Evolutionary conservation across 2,329 filamentous ascomycete species (phyloP), one percentile per base, ranked within the genome.

Genomic region (Colletotrichum nymphaeae): DNA sequence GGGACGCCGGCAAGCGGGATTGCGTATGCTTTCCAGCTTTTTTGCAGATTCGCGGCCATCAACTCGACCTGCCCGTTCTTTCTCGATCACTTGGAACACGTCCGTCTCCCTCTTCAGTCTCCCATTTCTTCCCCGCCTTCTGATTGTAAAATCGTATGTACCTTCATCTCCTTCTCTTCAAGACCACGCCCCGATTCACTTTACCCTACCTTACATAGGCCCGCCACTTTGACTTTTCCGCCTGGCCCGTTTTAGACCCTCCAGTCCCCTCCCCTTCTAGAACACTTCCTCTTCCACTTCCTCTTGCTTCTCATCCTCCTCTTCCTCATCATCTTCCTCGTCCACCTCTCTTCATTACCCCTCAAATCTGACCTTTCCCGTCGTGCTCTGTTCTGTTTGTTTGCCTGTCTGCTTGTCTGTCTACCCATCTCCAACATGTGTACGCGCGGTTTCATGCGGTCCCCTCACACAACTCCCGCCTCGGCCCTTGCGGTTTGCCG

Each of bases 1-100:
- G 72, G 72, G 63, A 74, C 69, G 64, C 69, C 72, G 72, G 72
- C 72, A 74, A 73, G 63, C 64, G 64, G 72, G 72, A 74, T 73
- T 74, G 72, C 72, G 72, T 74, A 74, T 71, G 69, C 72, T 67
- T 72, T 67, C 58, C 52, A 68, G 58, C 42, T 67, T 73, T 67
- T 73, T 73, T 66, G 70, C 70, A 73, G 69, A 49, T 70, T 73
- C 67, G 67, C 70, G 63, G 67, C 70, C 55, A 63, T 74, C 68
- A 67, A 63, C 42, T 55, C 72, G 72, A 53, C 72, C 58, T 55
- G 63, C 57, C 72, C 63, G 58, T 58, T 58, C 68, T 55, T 67
- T 65, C 67, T 60, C 60, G 67, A 65, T 65, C 67, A 56, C 60
- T 52, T 57, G 60, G 60, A 66, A 49, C 53, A 24, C 57, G 19